Conservation (phyloP, 768 basidiomycete species). For the Cytidiella melzeri region DNA sequence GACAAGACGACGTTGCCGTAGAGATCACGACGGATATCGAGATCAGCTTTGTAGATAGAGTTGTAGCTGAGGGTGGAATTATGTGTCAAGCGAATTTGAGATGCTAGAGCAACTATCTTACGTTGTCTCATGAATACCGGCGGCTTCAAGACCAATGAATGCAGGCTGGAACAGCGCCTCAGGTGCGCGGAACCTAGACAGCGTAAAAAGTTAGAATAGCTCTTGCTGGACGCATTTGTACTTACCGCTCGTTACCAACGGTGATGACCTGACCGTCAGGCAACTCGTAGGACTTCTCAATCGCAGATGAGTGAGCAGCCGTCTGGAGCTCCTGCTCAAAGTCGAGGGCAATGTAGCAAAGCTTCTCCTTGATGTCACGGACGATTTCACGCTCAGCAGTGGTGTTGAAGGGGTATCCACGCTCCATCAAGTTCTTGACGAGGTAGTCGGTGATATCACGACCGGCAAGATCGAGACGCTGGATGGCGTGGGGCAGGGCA, state of each 20-base stretch:
- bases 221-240: neutral
- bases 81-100: neutral
- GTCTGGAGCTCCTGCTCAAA: slow-evolving; percentile 71
- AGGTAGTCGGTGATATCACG: slow-evolving; percentile 60
- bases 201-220: neutral
- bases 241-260: slow-evolving; percentile 81
- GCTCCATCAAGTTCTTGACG: slow-evolving; percentile 50
- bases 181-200: slow-evolving; percentile 68
- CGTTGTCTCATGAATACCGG: slow-evolving; percentile 83
- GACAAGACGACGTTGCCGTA: slow-evolving; percentile 58
- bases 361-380: slow-evolving; percentile 77
- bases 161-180: slow-evolving; percentile 93
- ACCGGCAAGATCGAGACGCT: slow-evolving; percentile 59
- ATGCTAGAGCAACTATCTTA: slow-evolving; percentile 24
- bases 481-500: slow-evolving; percentile 63
- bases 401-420: slow-evolving; percentile 59
- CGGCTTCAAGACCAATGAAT: slow-evolving; percentile 73
- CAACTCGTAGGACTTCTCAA: slow-evolving; percentile 69
- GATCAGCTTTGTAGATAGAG: slow-evolving; percentile 76
- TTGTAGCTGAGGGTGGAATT: slow-evolving; percentile 48
- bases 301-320: slow-evolving; percentile 55
- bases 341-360: slow-evolving; percentile 68
- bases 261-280: slow-evolving; percentile 65
- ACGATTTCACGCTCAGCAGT: slow-evolving; percentile 58
- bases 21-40: slow-evolving; percentile 50